A percentile compares a stretch with the other conserved stretches of the same genome.
phyloP scores from a whole-genome alignment of 2,329 filamentous ascomycete genomes.

The Aspergillus brunneoviolaceus region DNA sequence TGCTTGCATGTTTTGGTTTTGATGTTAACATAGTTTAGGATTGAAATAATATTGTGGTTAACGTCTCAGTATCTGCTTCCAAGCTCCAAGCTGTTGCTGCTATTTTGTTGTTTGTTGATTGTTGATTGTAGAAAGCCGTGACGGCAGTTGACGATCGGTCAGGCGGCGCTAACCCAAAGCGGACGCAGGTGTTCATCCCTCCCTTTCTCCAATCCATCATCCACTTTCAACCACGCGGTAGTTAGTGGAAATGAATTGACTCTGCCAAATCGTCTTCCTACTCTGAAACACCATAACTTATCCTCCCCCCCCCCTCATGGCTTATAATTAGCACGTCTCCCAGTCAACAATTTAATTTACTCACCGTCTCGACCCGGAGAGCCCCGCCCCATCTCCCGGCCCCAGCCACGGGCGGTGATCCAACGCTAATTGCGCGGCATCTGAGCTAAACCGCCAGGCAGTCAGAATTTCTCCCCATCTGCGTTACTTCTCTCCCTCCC shows the following conservation, averaged over 20 bases:
- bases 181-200: not conserved
- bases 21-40: too few species aligned
- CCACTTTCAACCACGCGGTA: not conserved
- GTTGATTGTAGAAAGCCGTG: too few species aligned
- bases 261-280: not conserved
- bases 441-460: conserved; percentile 8
- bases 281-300: not conserved
- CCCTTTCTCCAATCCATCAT: not conserved
- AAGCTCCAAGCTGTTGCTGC: too few species aligned
- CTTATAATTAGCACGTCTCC: not conserved
- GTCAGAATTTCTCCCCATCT: conserved; percentile 8
- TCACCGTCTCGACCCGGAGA: not conserved
- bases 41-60: too few species aligned
- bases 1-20: too few species aligned
- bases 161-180: not conserved
- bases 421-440: conserved; percentile 9
- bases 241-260: not conserved
- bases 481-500: not conserved
- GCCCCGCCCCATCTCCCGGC: not conserved
- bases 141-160: not conserved
- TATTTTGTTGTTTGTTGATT: too few species aligned
- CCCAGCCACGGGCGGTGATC: conserved; percentile 10
- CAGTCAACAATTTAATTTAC: not conserved
- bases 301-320: not conserved
- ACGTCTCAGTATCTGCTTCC: too few species aligned